Evolutionary conservation across 2,329 filamentous ascomycete species (phyloP).

Genomic region (Aureobasidium sp.): DNA sequence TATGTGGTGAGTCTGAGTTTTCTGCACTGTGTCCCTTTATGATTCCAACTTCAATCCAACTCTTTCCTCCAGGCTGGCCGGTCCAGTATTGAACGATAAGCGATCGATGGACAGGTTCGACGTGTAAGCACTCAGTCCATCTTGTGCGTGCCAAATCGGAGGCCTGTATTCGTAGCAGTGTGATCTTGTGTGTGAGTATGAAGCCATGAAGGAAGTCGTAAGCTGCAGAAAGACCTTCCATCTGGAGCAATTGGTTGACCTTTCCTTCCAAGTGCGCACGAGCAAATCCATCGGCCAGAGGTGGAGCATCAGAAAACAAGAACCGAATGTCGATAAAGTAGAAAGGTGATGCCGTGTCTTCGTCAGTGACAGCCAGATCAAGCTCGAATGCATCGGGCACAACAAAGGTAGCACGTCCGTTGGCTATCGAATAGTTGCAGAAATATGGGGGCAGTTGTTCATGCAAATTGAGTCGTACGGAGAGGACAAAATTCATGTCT

Average conservation of each 20-base stretch:
- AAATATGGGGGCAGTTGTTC: slow-evolving; percentile 77
- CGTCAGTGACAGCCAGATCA: slow-evolving; percentile 82
- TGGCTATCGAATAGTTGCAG: slow-evolving; percentile 66
- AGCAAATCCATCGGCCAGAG: slow-evolving; percentile 53
- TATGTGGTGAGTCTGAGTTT: slow-evolving; percentile 21
- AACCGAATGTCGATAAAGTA: slow-evolving; percentile 93
- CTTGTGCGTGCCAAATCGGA: slow-evolving; percentile 58
- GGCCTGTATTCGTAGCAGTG: slow-evolving; percentile 72
- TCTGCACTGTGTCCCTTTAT: slow-evolving; percentile 49
- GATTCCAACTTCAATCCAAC: slow-evolving; percentile 84
- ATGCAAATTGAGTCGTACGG: slow-evolving; percentile 74
- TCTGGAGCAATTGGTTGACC: slow-evolving; percentile 63
- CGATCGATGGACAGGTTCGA: slow-evolving; percentile 74
- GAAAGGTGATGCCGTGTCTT: slow-evolving; percentile 75
- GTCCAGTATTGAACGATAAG: slow-evolving; percentile 90
- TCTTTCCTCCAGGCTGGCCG: slow-evolving; percentile 63
- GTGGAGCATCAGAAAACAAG: slow-evolving; percentile 63
- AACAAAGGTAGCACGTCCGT: slow-evolving; percentile 83
- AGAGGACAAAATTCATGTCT: slow-evolving; percentile 76
- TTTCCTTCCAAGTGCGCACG: slow-evolving; percentile 61
- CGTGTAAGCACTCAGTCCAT: slow-evolving; percentile 71
- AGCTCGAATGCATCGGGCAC: slow-evolving; percentile 84
- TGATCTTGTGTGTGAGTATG: slow-evolving; percentile 83
- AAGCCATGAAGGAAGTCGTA: slow-evolving; percentile 85
- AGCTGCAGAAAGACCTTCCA: slow-evolving; percentile 68